Evolutionary conservation across 495 filamentous ascomycete species (phyloP).

Genomic region (Xylona heveae): DNA sequence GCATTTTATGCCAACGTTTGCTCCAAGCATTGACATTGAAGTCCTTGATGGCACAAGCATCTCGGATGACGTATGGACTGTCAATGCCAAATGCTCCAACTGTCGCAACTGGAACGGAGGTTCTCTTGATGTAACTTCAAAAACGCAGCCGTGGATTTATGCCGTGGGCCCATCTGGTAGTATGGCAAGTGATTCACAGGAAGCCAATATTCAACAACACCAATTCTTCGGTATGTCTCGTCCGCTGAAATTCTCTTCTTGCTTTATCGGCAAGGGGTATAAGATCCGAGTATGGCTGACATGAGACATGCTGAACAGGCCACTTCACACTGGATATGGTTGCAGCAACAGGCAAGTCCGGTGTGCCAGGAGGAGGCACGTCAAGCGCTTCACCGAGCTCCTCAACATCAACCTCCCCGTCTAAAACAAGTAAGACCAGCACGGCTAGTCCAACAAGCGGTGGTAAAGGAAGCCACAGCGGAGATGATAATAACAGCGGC

Average conservation of each 20-base stretch:
- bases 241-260: no score
- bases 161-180: slow-evolving; percentile 9
- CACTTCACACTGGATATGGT: slow-evolving; percentile 12
- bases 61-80: slow-evolving; percentile 9
- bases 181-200: slow-evolving; percentile 4
- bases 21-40: slow-evolving; percentile 5
- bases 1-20: slow-evolving; percentile 9
- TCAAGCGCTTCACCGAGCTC: slow-evolving; percentile 5
- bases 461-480: slow-evolving; percentile 3
- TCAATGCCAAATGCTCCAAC: slow-evolving; percentile 10
- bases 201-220: slow-evolving; percentile 8
- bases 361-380: slow-evolving; percentile 5
- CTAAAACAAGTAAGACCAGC: no score
- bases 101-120: slow-evolving; percentile 10
- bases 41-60: slow-evolving; percentile 9
- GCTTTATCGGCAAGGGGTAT: no score
- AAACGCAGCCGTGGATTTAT: slow-evolving; percentile 10
- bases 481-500: slow-evolving; percentile 5
- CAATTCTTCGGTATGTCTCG: slow-evolving; percentile 5
- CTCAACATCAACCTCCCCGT: no score
- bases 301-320: no score
- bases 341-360: slow-evolving; percentile 7
- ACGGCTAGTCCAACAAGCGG: no score
- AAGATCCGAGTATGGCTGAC: background rate
- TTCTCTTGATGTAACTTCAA: slow-evolving; percentile 6